These are phyloP conservation scores for Crithidia thermophila DNA, from an alignment of 208 protist species.

Conservation along the genomic window DNA sequence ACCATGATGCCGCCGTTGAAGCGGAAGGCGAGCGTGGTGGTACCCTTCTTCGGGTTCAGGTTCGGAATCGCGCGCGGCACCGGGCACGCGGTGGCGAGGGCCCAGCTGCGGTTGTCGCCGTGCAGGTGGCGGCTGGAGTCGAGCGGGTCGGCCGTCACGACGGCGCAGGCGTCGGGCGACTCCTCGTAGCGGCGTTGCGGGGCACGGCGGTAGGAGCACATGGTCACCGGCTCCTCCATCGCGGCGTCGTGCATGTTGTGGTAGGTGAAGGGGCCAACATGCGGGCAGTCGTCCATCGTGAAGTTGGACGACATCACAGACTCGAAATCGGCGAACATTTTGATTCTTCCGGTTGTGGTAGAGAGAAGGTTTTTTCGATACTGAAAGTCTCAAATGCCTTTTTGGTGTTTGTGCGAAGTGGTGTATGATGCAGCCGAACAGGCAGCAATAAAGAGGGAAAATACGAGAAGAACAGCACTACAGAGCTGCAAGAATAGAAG, in stretches of 20 bases:
- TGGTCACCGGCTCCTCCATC: slow-evolving; percentile 20
- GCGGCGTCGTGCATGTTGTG: slow-evolving; percentile 51
- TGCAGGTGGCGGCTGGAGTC: slow-evolving; percentile 66
- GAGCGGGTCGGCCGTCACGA: slow-evolving; percentile 76
- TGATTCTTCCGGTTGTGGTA: too few relatives aligned
- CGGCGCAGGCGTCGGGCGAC: slow-evolving; percentile 54
- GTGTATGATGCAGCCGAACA: too few relatives aligned
- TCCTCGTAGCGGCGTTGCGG: slow-evolving; percentile 16
- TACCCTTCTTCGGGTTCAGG: slow-evolving; percentile 95
- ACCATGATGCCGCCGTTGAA: slow-evolving; percentile 99
- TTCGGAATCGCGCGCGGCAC: slow-evolving; percentile 87
- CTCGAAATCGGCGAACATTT: slow-evolving; percentile 76
- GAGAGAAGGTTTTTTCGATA: too few relatives aligned
- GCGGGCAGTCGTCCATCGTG: slow-evolving; percentile 73
- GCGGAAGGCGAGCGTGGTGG: slow-evolving; percentile 99
- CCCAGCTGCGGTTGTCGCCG: slow-evolving; percentile 71
- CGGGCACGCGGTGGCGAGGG: slow-evolving; percentile 74
- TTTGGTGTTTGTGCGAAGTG: slow-evolving; percentile 19
- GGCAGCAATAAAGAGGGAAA: too few relatives aligned
- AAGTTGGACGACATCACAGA: slow-evolving; percentile 77
- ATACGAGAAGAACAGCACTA: too few relatives aligned
- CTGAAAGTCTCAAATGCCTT: too few relatives aligned
- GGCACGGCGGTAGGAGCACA: slow-evolving; percentile 28
- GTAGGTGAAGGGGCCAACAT: slow-evolving; percentile 84
- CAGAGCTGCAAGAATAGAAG: too few relatives aligned